phyloP scores from a whole-genome alignment of 163 green algal species.

The Scenedesmus sp. region DNA sequence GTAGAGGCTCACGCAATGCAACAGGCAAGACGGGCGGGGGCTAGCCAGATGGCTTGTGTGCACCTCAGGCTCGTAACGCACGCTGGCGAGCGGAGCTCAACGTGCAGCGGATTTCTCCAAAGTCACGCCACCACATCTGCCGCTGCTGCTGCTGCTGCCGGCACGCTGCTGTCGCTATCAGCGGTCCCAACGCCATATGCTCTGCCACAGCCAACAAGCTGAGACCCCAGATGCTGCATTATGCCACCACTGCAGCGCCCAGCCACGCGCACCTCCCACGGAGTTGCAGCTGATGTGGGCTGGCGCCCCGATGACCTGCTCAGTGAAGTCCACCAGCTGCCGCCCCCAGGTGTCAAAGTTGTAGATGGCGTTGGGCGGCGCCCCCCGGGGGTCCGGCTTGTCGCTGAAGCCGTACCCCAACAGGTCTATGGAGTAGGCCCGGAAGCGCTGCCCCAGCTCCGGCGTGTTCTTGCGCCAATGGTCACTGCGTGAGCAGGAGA shows the following conservation, averaged over 20 bases:
- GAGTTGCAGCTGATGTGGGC: conserved; percentile 92
- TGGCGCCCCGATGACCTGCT: conserved; percentile 65
- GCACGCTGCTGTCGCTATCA: too few relatives aligned
- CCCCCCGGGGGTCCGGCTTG: conserved; percentile 23
- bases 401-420: conserved; percentile 87
- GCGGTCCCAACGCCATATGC: too few relatives aligned
- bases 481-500: neutral
- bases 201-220: too few relatives aligned
- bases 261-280: conserved; percentile 82
- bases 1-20: too few relatives aligned
- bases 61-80: too few relatives aligned
- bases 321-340: conserved; percentile 80
- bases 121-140: neutral
- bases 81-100: too few relatives aligned
- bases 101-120: too few relatives aligned
- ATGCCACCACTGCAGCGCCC: too few relatives aligned
- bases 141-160: too few relatives aligned
- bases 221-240: too few relatives aligned
- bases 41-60: too few relatives aligned
- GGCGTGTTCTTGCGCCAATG: conserved; percentile 79
- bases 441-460: conserved; percentile 63
- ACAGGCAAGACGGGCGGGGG: too few relatives aligned
- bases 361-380: conserved; percentile 86
- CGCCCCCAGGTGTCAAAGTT: conserved; percentile 89
- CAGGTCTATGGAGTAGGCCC: conserved; percentile 93